A percentile compares a stretch with the other conserved stretches of the same genome.
Evolutionary conservation across 768 basidiomycete species (phyloP).

Genomic region (Agaricus blazei): DNA sequence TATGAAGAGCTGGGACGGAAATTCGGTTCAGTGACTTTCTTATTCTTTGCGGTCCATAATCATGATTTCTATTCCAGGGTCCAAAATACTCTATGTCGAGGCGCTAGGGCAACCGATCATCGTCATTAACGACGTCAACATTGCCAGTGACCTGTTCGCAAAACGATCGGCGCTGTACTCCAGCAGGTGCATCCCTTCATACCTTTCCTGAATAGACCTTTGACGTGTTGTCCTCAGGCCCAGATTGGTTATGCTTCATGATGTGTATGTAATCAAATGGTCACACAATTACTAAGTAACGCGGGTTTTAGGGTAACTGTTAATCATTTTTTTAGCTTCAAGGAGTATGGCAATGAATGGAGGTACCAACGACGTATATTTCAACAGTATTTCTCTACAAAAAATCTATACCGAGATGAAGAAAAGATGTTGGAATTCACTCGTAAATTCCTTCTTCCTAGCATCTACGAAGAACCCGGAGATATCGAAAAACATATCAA

Average conservation of each 20-base stretch:
- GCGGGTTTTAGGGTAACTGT: background rate
- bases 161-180: slow-evolving; percentile 55
- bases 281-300: too few species aligned
- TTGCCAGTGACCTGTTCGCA: slow-evolving; percentile 49
- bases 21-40: background rate
- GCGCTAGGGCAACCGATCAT: slow-evolving; percentile 40
- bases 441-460: slow-evolving; percentile 1
- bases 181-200: slow-evolving; percentile 25
- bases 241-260: background rate
- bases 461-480: slow-evolving; percentile 1
- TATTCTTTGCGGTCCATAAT: background rate
- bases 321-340: slow-evolving; percentile 5
- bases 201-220: background rate
- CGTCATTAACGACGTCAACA: slow-evolving; percentile 35
- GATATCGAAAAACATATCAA: slow-evolving; percentile 3
- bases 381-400: slow-evolving; percentile 19
- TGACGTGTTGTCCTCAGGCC: background rate
- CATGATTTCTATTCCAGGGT: background rate
- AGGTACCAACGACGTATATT: slow-evolving; percentile 19
- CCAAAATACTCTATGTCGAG: slow-evolving; percentile 47
- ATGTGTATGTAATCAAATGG: slow-evolving; percentile 5
- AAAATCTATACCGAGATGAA: background rate
- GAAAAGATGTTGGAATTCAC: slow-evolving; percentile 5
- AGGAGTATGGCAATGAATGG: slow-evolving; percentile 22
- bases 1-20: background rate